Conservation (phyloP, 306 rosid genomes). For the Acacia confusa region DNA sequence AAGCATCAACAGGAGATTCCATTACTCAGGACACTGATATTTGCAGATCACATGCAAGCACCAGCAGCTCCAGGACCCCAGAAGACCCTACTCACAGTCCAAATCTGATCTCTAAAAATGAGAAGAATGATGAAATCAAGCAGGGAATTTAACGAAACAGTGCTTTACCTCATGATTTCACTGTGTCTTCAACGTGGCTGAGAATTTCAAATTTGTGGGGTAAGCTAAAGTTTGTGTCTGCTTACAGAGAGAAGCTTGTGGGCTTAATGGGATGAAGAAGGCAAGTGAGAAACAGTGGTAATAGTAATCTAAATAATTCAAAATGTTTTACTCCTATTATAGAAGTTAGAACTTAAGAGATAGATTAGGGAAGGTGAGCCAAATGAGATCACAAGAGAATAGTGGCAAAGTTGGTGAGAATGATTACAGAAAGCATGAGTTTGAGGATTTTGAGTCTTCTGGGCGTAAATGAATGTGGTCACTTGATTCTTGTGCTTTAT, state of each 20-base stretch:
- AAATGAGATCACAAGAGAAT: not conserved
- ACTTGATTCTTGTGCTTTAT: constrained; percentile 18
- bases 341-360: not conserved
- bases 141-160: constrained; percentile 19
- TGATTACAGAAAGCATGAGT: constrained; percentile 39
- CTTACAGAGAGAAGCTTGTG: constrained; percentile 40
- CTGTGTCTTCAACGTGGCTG: not conserved
- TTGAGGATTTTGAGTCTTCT: constrained; percentile 8
- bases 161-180: not conserved
- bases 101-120: constrained; percentile 24
- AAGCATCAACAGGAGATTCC: constrained; percentile 5
- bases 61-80: constrained; percentile 17
- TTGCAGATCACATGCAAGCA: not conserved
- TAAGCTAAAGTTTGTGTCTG: constrained; percentile 33
- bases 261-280: constrained; percentile 37
- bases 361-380: not conserved
- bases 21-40: not conserved
- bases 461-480: constrained; percentile 24
- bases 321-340: not conserved
- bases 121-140: constrained; percentile 28
- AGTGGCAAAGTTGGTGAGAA: constrained; percentile 21
- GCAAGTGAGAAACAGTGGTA: not conserved
- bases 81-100: constrained; percentile 18
- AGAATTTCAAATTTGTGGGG: not conserved
- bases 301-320: constrained; percentile 2